Conservation (phyloP, 345 rosid genomes). For the Rhizophora mangle region DNA sequence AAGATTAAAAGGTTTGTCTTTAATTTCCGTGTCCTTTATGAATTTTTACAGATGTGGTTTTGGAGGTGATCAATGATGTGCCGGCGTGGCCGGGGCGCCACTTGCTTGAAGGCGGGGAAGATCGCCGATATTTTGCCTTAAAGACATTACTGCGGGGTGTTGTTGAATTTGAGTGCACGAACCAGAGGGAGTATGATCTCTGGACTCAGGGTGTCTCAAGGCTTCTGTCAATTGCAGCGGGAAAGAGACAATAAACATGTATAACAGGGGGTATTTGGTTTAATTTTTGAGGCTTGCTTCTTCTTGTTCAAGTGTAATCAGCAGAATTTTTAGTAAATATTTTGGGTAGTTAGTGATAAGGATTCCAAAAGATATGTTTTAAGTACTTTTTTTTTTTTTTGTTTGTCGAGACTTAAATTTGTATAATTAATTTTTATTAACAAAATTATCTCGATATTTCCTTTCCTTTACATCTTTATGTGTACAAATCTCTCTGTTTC, state of each 20-base stretch:
- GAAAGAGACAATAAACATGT: conserved; percentile 46
- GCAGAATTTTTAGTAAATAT: too few relatives aligned
- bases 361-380: too few relatives aligned
- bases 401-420: too few relatives aligned
- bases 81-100: conserved; percentile 92
- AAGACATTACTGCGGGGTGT: conserved; percentile 58
- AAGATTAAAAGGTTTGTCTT: conserved; percentile 12
- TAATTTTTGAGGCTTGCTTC: too few relatives aligned
- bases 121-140: conserved; percentile 69
- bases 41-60: conserved; percentile 52
- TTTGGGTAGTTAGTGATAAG: too few relatives aligned
- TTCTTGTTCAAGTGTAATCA: too few relatives aligned
- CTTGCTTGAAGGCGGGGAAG: conserved; percentile 76
- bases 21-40: conserved; percentile 10
- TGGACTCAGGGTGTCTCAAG: conserved; percentile 95
- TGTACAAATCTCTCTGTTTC: too few relatives aligned
- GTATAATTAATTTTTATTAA: too few relatives aligned
- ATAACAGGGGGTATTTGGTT: too few relatives aligned
- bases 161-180: conserved; percentile 76
- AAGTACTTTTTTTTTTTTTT: too few relatives aligned
- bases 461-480: too few relatives aligned
- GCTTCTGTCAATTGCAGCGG: conserved; percentile 65
- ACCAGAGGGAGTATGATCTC: conserved; percentile 74
- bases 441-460: too few relatives aligned
- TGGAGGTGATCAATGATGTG: conserved; percentile 67